Base-by-base conservation (phyloP, 148 eudicot genomes). In the Spergularia bocconei region DNA sequence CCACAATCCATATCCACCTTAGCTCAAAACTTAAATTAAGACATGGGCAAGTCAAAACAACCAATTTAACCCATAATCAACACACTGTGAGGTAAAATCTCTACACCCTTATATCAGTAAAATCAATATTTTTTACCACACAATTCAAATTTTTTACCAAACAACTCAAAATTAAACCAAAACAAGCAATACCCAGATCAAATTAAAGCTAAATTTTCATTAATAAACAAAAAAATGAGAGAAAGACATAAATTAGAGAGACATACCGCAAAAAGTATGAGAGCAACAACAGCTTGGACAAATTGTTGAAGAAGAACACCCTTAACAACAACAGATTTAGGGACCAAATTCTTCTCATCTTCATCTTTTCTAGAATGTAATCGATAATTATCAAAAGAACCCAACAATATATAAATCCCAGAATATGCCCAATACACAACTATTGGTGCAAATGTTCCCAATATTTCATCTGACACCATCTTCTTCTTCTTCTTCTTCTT, bases 351-450 rank as follows among this genome's bases (percentile, higher is more conserved):
- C 84, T 92, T 92, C 69, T 87, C 91, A 73, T 90, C 91, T 64
- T 91, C 97, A 15, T 92, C 97, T 54, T 84, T 84, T 75, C 73
- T 87, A 5, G 91, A 84, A 73, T 90, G 95, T 72, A 92, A 83
- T 39, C 94, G 81, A 72, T 90, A 90, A 62, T 86, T 73, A 38
- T 87, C 97, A 3, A 83, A 60, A 3, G 81, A 78, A 62, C 88
- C 91, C 39, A 92, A 70, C 70, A 87, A 2, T 33, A 86, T 63
- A 79, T 89, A 88, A 17, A 93, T 68, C 54, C 96, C 92, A 6
- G 98, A 93, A 64, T 93, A 91, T 13, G 80, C 77, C 98, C 98
- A 93, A 73, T 93, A 93, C 44, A 93, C 90, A 56, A 86, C 41
- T 48, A 93, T 85, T 13, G 98, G 98, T 17, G 74, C 89, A 77